Evolutionary conservation across 192 early-diverging fungal genomes (phyloP).

Genomic region (Chytriomyces sp.): DNA sequence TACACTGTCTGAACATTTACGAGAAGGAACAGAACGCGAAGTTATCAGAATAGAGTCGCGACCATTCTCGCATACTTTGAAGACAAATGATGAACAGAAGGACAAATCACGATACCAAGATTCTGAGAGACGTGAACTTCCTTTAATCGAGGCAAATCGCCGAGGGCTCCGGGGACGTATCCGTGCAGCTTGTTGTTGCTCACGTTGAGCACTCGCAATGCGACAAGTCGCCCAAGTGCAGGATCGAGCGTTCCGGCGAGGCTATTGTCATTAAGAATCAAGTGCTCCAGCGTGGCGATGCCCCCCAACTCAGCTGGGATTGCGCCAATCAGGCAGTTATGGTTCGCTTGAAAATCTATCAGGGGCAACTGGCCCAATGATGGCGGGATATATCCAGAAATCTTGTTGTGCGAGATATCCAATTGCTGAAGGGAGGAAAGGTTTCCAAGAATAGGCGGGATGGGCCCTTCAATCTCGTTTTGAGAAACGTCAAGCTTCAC

Average conservation of each 20-base stretch:
- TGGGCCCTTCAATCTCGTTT: background rate
- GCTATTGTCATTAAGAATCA: background rate
- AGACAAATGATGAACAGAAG: background rate
- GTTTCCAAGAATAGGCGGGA: background rate
- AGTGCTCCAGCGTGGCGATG: background rate
- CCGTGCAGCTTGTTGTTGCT: background rate
- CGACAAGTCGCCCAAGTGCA: background rate
- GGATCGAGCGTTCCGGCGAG: background rate
- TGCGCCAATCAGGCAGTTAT: background rate
- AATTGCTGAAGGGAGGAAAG: background rate
- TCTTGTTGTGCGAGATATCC: background rate
- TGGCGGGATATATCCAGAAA: background rate
- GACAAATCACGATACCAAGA: background rate
- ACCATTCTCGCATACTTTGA: background rate
- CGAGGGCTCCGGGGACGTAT: background rate
- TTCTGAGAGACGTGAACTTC: background rate
- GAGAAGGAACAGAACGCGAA: too few species aligned
- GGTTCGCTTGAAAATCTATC: background rate
- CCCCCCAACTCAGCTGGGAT: slow-evolving; percentile 4
- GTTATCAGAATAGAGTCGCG: background rate
- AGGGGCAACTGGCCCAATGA: background rate
- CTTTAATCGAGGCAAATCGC: background rate
- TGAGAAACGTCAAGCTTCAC: background rate
- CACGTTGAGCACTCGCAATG: background rate
- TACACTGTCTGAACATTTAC: too few species aligned